A percentile compares a stretch with the other conserved stretches of the same genome.
Evolutionary conservation across 352 stramenopile species (phyloP).

Genomic region (Phytopythium boreale): DNA sequence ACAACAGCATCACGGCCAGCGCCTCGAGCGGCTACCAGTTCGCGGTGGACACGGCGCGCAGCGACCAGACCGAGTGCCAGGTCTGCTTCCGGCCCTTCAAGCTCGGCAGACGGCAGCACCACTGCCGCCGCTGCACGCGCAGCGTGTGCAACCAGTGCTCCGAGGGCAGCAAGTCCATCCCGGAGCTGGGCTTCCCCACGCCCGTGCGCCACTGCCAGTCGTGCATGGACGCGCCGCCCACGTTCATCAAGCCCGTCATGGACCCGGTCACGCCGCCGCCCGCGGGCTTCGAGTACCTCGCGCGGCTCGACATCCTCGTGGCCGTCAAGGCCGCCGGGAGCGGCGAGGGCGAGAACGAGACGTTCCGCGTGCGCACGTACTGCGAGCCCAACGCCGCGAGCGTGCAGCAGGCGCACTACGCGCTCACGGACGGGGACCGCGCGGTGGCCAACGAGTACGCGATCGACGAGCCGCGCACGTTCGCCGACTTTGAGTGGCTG

Average conservation of each 20-base stretch:
- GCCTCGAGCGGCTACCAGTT: constrained; percentile 38
- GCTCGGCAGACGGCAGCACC: constrained; percentile 75
- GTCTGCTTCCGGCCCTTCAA: constrained; percentile 89
- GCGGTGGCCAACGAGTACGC: constrained; percentile 79
- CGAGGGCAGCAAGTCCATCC: constrained; percentile 80
- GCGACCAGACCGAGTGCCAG: constrained; percentile 85
- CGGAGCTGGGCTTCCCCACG: constrained; percentile 72
- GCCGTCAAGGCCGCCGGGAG: constrained; percentile 39
- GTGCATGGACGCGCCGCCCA: constrained; percentile 75
- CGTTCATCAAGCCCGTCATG: constrained; percentile 78
- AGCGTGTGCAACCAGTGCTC: constrained; percentile 85
- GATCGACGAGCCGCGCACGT: constrained; percentile 61
- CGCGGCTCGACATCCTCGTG: constrained; percentile 80
- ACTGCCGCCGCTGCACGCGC: constrained; percentile 82
- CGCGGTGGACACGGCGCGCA: constrained; percentile 70
- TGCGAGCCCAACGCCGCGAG: constrained; percentile 69
- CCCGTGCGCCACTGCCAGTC: constrained; percentile 80
- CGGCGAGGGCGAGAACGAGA: constrained; percentile 31
- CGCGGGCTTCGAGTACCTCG: constrained; percentile 81
- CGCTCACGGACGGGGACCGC: constrained; percentile 54
- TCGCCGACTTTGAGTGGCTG: constrained; percentile 85
- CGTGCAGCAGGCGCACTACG: constrained; percentile 47
- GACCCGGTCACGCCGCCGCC: constrained; percentile 74
- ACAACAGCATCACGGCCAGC: constrained; percentile 25
- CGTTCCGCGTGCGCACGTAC: constrained; percentile 76